Conservation (phyloP, 345 rosid species). For the Salix suchowensis region DNA sequence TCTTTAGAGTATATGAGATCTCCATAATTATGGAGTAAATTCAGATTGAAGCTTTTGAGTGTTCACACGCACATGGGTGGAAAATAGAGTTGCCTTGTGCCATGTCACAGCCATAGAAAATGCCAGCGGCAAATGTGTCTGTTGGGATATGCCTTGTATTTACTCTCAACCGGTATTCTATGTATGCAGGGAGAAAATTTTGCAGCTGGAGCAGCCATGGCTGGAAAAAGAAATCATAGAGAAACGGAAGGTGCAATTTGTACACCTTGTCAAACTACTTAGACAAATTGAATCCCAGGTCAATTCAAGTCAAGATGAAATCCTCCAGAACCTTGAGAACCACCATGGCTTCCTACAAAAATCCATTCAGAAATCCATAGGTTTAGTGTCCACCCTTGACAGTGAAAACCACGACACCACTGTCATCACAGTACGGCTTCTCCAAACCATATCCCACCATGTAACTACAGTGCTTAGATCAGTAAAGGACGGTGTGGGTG, state of each 20-base stretch:
- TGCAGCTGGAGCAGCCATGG: slow-evolving; percentile 32
- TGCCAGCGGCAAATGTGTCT: not conserved
- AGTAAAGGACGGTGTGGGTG: slow-evolving; percentile 45
- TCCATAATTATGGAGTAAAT: too few relatives aligned
- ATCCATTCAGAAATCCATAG: slow-evolving; percentile 37
- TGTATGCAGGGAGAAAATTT: slow-evolving; percentile 38
- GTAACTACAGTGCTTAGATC: slow-evolving; percentile 36
- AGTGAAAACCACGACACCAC: slow-evolving; percentile 37
- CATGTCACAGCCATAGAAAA: not conserved
- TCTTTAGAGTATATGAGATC: too few relatives aligned
- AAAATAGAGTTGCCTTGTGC: not conserved
- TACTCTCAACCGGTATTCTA: not conserved
- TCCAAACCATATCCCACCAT: slow-evolving; percentile 35
- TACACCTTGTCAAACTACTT: slow-evolving; percentile 47
- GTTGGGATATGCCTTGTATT: not conserved
- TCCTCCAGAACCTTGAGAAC: slow-evolving; percentile 31
- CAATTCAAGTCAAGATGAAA: slow-evolving; percentile 37
- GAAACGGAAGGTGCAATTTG: slow-evolving; percentile 39
- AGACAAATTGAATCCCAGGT: slow-evolving; percentile 45
- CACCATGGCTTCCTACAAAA: slow-evolving; percentile 34
- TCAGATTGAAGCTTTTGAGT: too few relatives aligned
- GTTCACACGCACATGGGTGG: too few relatives aligned
- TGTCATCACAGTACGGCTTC: slow-evolving; percentile 36
- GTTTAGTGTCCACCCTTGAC: slow-evolving; percentile 19
- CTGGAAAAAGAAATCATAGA: slow-evolving; percentile 38